A percentile compares a stretch with the other conserved stretches of the same genome.
phyloP scores from a whole-genome alignment of 2,329 filamentous ascomycete genomes.

The Alternaria infectoria region DNA sequence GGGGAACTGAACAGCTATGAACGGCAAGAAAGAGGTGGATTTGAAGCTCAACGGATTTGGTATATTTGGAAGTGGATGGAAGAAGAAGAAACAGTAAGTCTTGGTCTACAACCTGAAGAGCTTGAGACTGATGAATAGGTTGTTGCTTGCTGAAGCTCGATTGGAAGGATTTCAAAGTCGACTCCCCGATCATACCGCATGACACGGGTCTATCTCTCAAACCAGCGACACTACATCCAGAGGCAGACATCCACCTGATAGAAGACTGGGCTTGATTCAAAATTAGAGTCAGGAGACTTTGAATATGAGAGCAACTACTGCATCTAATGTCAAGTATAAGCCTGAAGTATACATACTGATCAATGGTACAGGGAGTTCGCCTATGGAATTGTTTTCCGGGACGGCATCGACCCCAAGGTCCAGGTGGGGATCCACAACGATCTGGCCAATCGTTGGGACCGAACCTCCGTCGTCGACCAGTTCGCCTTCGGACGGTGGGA shows the following conservation, averaged over 20 bases:
- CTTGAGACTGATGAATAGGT: neutral
- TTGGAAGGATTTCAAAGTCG: neutral
- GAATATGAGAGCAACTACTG: neutral
- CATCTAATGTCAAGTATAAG: neutral
- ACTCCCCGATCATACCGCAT: neutral
- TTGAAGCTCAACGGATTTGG: neutral
- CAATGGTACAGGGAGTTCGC: neutral
- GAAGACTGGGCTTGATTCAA: neutral
- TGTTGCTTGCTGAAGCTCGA: neutral
- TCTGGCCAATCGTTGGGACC: neutral
- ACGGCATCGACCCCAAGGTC: neutral
- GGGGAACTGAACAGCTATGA: neutral
- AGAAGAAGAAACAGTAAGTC: neutral
- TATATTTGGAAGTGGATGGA: neutral
- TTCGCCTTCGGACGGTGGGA: constrained; percentile 1
- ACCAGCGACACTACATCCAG: neutral
- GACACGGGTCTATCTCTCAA: neutral
- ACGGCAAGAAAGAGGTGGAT: neutral
- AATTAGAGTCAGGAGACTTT: neutral
- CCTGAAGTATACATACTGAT: neutral
- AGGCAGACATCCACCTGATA: neutral
- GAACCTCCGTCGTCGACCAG: neutral
- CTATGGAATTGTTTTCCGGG: neutral
- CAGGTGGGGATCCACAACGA: neutral
- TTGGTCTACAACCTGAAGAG: neutral